These are phyloP conservation scores for Paralagenidium karlingii DNA, from an alignment of 352 stramenopile species.

Conservation along the genomic window DNA sequence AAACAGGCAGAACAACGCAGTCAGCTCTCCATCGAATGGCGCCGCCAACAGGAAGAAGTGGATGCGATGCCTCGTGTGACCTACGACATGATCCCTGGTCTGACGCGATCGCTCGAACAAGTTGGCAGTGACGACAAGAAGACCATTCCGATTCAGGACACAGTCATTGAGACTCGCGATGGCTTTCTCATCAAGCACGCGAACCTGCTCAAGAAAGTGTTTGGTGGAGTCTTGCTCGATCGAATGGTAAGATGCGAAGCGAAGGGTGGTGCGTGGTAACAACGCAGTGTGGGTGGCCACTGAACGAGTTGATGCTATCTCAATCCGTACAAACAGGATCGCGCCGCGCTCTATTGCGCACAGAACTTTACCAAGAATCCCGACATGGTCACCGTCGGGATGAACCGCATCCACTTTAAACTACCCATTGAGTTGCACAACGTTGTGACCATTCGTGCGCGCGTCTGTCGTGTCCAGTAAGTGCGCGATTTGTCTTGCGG, in stretches of 20 bases:
- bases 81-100: conserved; percentile 14
- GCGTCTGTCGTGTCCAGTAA: conserved; percentile 45
- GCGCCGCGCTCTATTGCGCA: conserved; percentile 32
- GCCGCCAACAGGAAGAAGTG: conserved; percentile 14
- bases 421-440: conserved; percentile 34
- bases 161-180: conserved; percentile 20
- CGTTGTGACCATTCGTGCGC: conserved; percentile 68
- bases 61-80: conserved; percentile 12
- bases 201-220: conserved; percentile 22
- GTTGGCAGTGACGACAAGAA: conserved; percentile 4
- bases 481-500: too few relatives aligned
- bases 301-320: neutral
- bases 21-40: conserved; percentile 15
- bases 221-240: conserved; percentile 25
- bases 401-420: conserved; percentile 63
- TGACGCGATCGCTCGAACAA: too few relatives aligned
- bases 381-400: conserved; percentile 46
- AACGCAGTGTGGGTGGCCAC: too few relatives aligned
- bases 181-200: conserved; percentile 23
- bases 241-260: conserved; percentile 16
- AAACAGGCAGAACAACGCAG: too few relatives aligned
- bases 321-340: conserved; percentile 9
- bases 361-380: conserved; percentile 77
- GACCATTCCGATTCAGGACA: conserved; percentile 15
- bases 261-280: too few relatives aligned